These are phyloP conservation scores for Globisporangium lucens DNA, from an alignment of 352 stramenopile genomes.

Conservation along the genomic window DNA sequence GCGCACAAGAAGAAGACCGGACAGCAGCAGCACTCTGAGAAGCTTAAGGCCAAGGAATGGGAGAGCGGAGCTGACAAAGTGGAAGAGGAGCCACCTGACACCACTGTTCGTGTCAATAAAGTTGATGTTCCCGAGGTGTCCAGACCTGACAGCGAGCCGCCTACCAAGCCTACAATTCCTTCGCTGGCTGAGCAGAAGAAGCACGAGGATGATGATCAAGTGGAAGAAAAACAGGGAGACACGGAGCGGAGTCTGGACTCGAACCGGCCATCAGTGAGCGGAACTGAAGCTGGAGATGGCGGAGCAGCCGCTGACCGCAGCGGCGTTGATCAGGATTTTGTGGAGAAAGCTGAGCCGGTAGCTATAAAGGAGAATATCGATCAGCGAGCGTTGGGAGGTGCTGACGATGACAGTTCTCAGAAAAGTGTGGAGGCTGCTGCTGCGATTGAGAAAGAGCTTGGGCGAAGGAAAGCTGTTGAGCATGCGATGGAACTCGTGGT, in stretches of 20 bases:
- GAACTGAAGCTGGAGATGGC: background rate
- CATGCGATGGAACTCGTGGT: background rate
- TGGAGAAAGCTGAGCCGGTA: background rate
- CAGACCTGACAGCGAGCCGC: background rate
- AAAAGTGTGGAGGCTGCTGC: background rate
- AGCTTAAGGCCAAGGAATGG: conserved; percentile 13
- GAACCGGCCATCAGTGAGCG: background rate
- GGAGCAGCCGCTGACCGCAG: background rate
- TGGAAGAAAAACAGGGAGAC: background rate
- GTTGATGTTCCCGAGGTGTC: background rate
- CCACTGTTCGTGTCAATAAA: background rate
- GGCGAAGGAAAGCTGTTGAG: background rate
- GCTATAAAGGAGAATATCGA: background rate
- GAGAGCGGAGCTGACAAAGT: background rate
- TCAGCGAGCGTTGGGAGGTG: background rate
- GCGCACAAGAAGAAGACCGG: conserved; percentile 22
- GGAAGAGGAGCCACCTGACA: background rate
- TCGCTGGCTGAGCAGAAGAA: background rate
- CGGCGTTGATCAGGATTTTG: background rate
- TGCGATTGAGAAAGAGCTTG: background rate
- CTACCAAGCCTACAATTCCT: background rate
- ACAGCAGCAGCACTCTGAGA: conserved; percentile 16
- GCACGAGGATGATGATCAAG: background rate
- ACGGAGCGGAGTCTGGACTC: background rate
- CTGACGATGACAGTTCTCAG: background rate